phyloP scores from a whole-genome alignment of 2,329 filamentous ascomycete genomes.

The Diaporthe sp. region DNA sequence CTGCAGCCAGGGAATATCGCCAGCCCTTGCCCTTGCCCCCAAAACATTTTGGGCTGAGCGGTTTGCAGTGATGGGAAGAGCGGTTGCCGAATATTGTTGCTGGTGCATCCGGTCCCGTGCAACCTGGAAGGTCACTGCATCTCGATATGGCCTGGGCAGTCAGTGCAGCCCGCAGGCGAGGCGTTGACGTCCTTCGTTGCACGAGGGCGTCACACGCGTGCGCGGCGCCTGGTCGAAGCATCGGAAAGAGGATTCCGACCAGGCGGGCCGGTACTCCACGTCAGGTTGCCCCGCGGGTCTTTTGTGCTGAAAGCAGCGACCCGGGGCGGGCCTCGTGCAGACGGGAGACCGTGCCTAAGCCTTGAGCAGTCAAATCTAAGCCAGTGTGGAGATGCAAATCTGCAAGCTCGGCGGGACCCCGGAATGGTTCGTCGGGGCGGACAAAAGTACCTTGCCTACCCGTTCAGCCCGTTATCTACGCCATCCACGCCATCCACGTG shows the following conservation, averaged over 20 bases:
- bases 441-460: slow-evolving; percentile 21
- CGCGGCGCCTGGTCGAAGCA: background rate
- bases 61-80: slow-evolving; percentile 3
- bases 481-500: slow-evolving; percentile 25
- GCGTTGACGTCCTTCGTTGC: background rate
- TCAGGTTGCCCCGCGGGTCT: slow-evolving; percentile 3
- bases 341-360: slow-evolving; percentile 21
- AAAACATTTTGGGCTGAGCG: slow-evolving; percentile 27
- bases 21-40: slow-evolving; percentile 31
- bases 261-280: slow-evolving; percentile 26
- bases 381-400: slow-evolving; percentile 15
- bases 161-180: slow-evolving; percentile 6
- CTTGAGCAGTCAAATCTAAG: background rate
- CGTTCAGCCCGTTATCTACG: slow-evolving; percentile 6
- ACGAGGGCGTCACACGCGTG: slow-evolving; percentile 14
- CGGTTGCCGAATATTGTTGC: slow-evolving; percentile 8
- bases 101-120: slow-evolving; percentile 12
- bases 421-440: slow-evolving; percentile 8
- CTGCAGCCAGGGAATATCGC: slow-evolving; percentile 25
- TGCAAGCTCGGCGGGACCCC: slow-evolving; percentile 27
- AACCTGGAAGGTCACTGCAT: slow-evolving; percentile 9
- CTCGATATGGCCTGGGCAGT: slow-evolving; percentile 10
- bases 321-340: slow-evolving; percentile 18
- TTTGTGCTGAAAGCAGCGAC: background rate
- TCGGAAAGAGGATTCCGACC: slow-evolving; percentile 23